A percentile compares a stretch with the other conserved stretches of the same genome.
phyloP scores from a whole-genome alignment of 495 filamentous ascomycete species.

The Neurospora tetraspora region DNA sequence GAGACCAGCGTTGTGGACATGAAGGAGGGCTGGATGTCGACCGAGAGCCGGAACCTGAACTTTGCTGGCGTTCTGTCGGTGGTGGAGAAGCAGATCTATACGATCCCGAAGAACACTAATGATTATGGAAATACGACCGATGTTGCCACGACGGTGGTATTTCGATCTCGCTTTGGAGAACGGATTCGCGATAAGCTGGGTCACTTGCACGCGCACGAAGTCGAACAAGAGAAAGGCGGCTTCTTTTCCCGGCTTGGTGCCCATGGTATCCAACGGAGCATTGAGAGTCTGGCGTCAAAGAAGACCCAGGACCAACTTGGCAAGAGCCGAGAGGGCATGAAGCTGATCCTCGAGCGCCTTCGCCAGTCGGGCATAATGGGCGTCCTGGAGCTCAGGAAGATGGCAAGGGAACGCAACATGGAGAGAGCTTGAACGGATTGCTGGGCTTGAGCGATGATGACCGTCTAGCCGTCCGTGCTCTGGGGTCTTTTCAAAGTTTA shows the following conservation, averaged over 20 bases:
- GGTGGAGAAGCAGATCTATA: conserved; percentile 75
- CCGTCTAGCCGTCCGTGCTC: background rate
- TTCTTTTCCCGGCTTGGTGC: conserved; percentile 56
- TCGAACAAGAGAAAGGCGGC: conserved; percentile 17
- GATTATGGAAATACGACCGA: conserved; percentile 51
- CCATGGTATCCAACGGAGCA: conserved; percentile 71
- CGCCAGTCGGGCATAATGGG: conserved; percentile 70
- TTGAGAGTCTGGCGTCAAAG: conserved; percentile 79
- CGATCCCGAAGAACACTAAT: conserved; percentile 31
- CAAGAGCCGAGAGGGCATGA: conserved; percentile 92
- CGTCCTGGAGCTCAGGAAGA: conserved; percentile 74
- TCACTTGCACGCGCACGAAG: conserved; percentile 10
- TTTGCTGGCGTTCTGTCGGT: conserved; percentile 90
- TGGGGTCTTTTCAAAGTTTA: background rate
- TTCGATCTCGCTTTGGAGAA: conserved; percentile 72
- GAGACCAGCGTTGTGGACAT: conserved; percentile 87
- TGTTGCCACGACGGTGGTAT: conserved; percentile 75
- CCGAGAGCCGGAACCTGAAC: conserved; percentile 75
- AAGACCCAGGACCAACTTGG: conserved; percentile 73
- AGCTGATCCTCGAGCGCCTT: conserved; percentile 78
- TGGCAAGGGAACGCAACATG: conserved; percentile 18
- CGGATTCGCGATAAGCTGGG: conserved; percentile 47
- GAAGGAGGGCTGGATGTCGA: conserved; percentile 79
- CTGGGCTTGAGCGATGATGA: background rate
- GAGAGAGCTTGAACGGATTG: conserved; percentile 5